These are phyloP conservation scores for Yamadazyma sp. DNA, from an alignment of 1,139 yeast species.

Conservation along the genomic window DNA sequence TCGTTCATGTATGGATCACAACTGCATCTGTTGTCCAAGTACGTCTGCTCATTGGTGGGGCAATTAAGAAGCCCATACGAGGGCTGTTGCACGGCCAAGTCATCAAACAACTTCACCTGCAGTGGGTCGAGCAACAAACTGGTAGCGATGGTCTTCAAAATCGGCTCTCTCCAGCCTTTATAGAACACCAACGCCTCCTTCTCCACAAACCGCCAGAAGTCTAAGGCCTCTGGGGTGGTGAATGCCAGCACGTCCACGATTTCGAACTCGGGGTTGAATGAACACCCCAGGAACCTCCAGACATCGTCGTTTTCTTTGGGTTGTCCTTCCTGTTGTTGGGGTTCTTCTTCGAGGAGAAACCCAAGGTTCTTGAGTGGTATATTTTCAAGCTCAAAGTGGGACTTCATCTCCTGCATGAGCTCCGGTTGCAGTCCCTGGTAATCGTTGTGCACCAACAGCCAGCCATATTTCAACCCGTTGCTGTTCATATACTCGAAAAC, in stretches of 20 bases:
- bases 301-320: constrained; percentile 3
- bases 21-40: constrained; percentile 12
- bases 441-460: constrained; percentile 18
- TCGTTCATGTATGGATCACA: constrained; percentile 14
- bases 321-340: no score
- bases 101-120: constrained; percentile 18
- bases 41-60: constrained; percentile 16
- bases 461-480: constrained; percentile 55
- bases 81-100: constrained; percentile 15
- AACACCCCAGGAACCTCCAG: constrained; percentile 15
- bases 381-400: constrained; percentile 10
- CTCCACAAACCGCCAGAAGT: constrained; percentile 16
- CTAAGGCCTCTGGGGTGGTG: constrained; percentile 12
- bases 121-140: constrained; percentile 14
- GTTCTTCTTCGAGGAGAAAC: constrained; percentile 10
- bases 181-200: constrained; percentile 15
- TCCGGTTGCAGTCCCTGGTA: constrained; percentile 15
- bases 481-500: constrained; percentile 57
- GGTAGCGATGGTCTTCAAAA: constrained; percentile 18
- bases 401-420: constrained; percentile 11
- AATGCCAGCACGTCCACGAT: constrained; percentile 16
- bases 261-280: constrained; percentile 18
- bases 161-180: constrained; percentile 21
- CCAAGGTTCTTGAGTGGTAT: constrained; percentile 7
- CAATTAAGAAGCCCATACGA: constrained; percentile 16